Evolutionary conservation across 208 protist species (phyloP).

Genomic region (Trypanosoma cruzi): DNA sequence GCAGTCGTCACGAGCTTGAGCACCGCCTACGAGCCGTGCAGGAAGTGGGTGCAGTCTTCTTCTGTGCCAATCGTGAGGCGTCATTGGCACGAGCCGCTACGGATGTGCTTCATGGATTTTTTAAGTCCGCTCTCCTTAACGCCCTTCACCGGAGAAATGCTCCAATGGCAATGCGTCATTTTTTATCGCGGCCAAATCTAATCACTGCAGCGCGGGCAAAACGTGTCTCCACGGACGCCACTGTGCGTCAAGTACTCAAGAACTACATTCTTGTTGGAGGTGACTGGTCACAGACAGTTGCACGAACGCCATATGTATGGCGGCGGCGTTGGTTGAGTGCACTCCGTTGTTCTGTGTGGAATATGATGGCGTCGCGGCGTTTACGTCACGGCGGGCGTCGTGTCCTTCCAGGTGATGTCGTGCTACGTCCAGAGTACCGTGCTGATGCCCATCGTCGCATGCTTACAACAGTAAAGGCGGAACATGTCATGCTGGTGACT

Average conservation of each 20-base stretch:
- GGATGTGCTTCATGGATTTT: conserved; percentile 85
- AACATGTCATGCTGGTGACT: conserved; percentile 69
- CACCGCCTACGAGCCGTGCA: conserved; percentile 67
- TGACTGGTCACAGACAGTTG: conserved; percentile 64
- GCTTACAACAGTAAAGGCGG: conserved; percentile 71
- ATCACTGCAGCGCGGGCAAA: conserved; percentile 67
- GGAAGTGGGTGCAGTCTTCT: conserved; percentile 77
- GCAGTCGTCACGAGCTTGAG: conserved; percentile 45
- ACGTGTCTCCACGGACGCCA: conserved; percentile 59
- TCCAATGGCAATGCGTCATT: conserved; percentile 62
- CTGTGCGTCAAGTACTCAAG: conserved; percentile 68
- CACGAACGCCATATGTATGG: conserved; percentile 68
- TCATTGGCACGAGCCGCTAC: conserved; percentile 75
- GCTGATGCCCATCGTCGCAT: conserved; percentile 53
- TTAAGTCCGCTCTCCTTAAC: conserved; percentile 76
- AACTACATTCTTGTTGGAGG: conserved; percentile 63
- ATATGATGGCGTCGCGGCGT: conserved; percentile 76
- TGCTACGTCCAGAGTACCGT: conserved; percentile 64
- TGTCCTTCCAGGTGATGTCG: conserved; percentile 75
- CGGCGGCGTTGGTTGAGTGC: conserved; percentile 82
- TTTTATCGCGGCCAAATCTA: conserved; percentile 60
- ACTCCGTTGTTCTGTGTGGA: conserved; percentile 78
- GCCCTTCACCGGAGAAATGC: conserved; percentile 66
- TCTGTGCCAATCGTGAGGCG: conserved; percentile 76
- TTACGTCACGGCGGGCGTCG: conserved; percentile 31